Percentiles rank a stretch among this genome's conserved stretches.
phyloP scores from a whole-genome alignment of 352 stramenopile species.

The Phytophthora syringae region DNA sequence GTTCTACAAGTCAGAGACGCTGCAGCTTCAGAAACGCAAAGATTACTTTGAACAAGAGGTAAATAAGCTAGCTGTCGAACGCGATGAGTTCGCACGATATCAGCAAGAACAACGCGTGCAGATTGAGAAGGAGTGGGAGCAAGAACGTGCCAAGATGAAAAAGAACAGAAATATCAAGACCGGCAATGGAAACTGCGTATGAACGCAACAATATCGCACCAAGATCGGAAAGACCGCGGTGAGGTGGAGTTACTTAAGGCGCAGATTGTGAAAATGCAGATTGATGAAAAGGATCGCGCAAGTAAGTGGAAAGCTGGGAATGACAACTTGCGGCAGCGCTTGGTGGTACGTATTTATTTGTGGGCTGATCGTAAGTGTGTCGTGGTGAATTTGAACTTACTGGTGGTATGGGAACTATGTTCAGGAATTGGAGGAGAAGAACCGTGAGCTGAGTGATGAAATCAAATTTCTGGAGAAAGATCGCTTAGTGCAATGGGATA shows the following conservation, averaged over 20 bases:
- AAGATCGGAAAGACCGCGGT: slow-evolving; percentile 63
- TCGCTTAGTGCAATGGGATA: slow-evolving; percentile 77
- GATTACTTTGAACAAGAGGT: slow-evolving; percentile 69
- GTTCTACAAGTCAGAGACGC: slow-evolving; percentile 84
- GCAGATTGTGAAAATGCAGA: slow-evolving; percentile 82
- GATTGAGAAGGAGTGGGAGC: slow-evolving; percentile 77
- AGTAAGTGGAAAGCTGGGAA: slow-evolving; percentile 73
- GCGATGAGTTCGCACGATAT: slow-evolving; percentile 55
- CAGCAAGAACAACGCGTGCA: slow-evolving; percentile 57
- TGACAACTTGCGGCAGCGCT: slow-evolving; percentile 69
- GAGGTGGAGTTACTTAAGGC: slow-evolving; percentile 83
- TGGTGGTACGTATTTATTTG: slow-evolving; percentile 49
- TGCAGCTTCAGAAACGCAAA: slow-evolving; percentile 79
- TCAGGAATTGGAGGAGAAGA: slow-evolving; percentile 82
- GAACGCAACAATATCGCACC: slow-evolving; percentile 56
- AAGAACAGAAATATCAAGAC: slow-evolving; percentile 70
- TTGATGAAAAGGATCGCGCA: slow-evolving; percentile 64
- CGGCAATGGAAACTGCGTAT: slow-evolving; percentile 77
- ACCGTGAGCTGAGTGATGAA: slow-evolving; percentile 72
- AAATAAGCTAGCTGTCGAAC: slow-evolving; percentile 59
- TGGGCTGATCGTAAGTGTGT: neutral
- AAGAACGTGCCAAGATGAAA: slow-evolving; percentile 77
- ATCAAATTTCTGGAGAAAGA: slow-evolving; percentile 84
- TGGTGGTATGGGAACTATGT: slow-evolving; percentile 1
- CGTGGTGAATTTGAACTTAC: slow-evolving; percentile 3